These are phyloP conservation scores for Cordyceps cateniannulata DNA, from an alignment of 2,329 filamentous ascomycete genomes.

Conservation along the genomic window DNA sequence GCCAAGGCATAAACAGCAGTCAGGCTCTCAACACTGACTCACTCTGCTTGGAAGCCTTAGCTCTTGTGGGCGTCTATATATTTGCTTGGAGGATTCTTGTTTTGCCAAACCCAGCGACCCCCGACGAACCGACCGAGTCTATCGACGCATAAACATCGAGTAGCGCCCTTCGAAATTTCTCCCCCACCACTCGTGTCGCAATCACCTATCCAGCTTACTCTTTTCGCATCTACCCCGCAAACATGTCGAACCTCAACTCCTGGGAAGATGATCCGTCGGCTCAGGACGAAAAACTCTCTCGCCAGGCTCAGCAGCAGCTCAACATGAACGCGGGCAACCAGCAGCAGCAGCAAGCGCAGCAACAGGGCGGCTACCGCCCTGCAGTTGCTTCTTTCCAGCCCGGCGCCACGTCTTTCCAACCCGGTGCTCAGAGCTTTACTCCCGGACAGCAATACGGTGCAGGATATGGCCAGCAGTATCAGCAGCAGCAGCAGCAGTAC, in stretches of 20 bases:
- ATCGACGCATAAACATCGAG: neutral
- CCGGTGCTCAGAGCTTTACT: slow-evolving; percentile 35
- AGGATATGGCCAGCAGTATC: slow-evolving; percentile 49
- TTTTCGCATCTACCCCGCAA: slow-evolving; percentile 18
- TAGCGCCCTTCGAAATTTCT: neutral
- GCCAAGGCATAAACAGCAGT: slow-evolving; percentile 17
- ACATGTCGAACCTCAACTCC: slow-evolving; percentile 85
- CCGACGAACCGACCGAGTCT: neutral
- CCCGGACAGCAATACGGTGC: slow-evolving; percentile 54
- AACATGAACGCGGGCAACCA: slow-evolving; percentile 56
- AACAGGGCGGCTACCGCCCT: slow-evolving; percentile 44
- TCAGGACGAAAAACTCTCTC: slow-evolving; percentile 71
- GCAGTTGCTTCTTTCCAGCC: slow-evolving; percentile 68
- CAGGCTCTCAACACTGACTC: slow-evolving; percentile 9
- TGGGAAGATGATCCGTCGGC: slow-evolving; percentile 85
- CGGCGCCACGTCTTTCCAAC: slow-evolving; percentile 62
- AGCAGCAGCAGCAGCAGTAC: slow-evolving; percentile 49
- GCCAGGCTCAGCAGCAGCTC: slow-evolving; percentile 68
- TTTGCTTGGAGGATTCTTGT: neutral
- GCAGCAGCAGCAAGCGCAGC: slow-evolving; percentile 37
- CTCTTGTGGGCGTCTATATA: neutral
- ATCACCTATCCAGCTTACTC: neutral
- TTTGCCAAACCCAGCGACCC: neutral
- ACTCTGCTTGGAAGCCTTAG: neutral
- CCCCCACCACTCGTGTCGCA: slow-evolving; percentile 1